Percentiles rank a stretch among this genome's conserved stretches.
Evolutionary conservation across 176 grass and related monocot species (phyloP).

Genomic region (Oryza longistaminata): DNA sequence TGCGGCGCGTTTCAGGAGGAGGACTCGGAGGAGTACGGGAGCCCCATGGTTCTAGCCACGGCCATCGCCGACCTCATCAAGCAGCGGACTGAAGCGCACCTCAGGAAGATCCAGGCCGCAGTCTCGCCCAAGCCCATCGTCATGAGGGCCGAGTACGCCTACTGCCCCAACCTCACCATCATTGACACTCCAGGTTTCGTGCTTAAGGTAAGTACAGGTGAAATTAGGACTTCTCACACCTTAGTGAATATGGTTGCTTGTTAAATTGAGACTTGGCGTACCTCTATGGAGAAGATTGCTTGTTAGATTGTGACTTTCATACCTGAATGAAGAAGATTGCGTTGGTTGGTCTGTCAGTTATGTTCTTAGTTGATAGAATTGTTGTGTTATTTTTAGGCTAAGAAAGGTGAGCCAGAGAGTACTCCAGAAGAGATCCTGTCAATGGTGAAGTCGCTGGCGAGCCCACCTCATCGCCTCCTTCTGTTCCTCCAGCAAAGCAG

Average conservation of each 20-base stretch:
- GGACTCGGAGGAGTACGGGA: conserved; percentile 96
- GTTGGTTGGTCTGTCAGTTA: background rate
- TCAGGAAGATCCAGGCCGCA: conserved; percentile 69
- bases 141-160: conserved; percentile 95
- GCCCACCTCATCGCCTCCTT: conserved; percentile 88
- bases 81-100: conserved; percentile 82
- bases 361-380: conserved; percentile 12
- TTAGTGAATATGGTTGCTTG: background rate
- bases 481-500: conserved; percentile 99
- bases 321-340: background rate
- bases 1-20: conserved; percentile 64
- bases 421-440: conserved; percentile 86
- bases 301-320: background rate
- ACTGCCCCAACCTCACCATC: conserved; percentile 99
- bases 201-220: conserved; percentile 60
- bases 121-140: conserved; percentile 96
- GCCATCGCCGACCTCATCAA: conserved; percentile 88
- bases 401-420: conserved; percentile 89
- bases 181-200: conserved; percentile 98
- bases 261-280: background rate
- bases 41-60: conserved; percentile 60
- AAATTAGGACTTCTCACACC: conserved; percentile 9
- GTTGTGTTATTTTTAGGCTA: conserved; percentile 56
- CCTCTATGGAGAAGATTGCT: background rate
- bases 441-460: conserved; percentile 87